Percentiles rank a stretch among this genome's conserved stretches.
Conservation (phyloP, 2,329 filamentous ascomycete species). For the Exophiala calicioides region DNA sequence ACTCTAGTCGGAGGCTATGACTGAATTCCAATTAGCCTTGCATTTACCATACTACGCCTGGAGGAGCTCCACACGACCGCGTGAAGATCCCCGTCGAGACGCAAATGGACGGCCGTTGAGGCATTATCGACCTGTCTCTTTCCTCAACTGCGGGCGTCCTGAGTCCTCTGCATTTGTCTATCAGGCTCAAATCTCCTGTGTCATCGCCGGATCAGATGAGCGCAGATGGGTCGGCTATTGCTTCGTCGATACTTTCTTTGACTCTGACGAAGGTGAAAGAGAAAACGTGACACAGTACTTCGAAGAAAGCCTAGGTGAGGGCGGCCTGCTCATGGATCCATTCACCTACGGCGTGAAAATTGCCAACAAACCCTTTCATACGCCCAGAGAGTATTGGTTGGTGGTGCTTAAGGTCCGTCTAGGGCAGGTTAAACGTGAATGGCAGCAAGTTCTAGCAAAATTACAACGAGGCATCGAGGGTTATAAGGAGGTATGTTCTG, state of each 20-base stretch:
- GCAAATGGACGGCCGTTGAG: background rate
- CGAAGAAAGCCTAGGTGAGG: background rate
- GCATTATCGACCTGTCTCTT: background rate
- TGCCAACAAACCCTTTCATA: background rate
- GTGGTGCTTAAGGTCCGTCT: background rate
- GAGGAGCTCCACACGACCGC: background rate
- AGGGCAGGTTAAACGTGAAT: background rate
- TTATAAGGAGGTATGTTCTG: background rate
- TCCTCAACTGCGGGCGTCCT: background rate
- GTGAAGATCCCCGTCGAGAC: conserved; percentile 1
- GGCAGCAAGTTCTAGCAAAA: background rate
- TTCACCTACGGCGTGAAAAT: background rate
- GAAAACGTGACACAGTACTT: background rate
- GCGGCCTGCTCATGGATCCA: background rate
- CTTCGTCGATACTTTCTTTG: conserved; percentile 5
- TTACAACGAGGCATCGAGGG: background rate
- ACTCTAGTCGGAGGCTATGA: background rate
- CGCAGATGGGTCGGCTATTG: conserved; percentile 1
- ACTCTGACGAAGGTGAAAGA: background rate
- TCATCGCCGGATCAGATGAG: conserved; percentile 1
- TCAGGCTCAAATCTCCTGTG: conserved; percentile 4
- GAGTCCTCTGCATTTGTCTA: background rate
- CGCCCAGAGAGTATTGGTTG: background rate
- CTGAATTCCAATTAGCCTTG: background rate
- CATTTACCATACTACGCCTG: conserved; percentile 4